Evolutionary conservation across 208 protist species (phyloP).

Genomic region (Vickermania ingenoplastis): DNA sequence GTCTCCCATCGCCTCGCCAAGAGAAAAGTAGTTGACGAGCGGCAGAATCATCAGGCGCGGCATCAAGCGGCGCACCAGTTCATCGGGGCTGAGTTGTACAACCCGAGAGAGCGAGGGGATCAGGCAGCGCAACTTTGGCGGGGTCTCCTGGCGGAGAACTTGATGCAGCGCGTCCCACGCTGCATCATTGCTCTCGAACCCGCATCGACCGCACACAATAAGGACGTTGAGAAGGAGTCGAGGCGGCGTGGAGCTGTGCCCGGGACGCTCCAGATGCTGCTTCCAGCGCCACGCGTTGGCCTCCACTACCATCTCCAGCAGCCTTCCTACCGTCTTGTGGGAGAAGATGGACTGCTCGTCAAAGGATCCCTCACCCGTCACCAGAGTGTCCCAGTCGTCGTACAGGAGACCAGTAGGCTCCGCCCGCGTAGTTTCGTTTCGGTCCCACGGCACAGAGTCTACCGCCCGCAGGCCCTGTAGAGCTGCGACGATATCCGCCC

Average conservation of each 20-base stretch:
- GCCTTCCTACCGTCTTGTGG: constrained; percentile 57
- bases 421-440: background rate
- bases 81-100: background rate
- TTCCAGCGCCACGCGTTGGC: constrained; percentile 18
- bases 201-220: background rate
- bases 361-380: constrained; percentile 73
- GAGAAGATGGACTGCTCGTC: constrained; percentile 52
- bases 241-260: background rate
- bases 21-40: background rate
- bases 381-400: constrained; percentile 22
- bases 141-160: background rate
- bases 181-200: background rate
- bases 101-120: background rate
- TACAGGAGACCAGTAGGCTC: background rate
- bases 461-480: constrained; percentile 23
- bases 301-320: constrained; percentile 62
- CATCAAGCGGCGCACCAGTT: background rate
- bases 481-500: constrained; percentile 48
- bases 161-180: background rate
- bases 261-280: background rate
- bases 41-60: background rate
- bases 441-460: constrained; percentile 5
- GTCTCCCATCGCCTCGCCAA: background rate
- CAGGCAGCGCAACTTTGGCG: background rate
- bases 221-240: background rate